These are phyloP conservation scores for Podospora comata DNA, from an alignment of 495 filamentous ascomycete species.

Conservation along the genomic window DNA sequence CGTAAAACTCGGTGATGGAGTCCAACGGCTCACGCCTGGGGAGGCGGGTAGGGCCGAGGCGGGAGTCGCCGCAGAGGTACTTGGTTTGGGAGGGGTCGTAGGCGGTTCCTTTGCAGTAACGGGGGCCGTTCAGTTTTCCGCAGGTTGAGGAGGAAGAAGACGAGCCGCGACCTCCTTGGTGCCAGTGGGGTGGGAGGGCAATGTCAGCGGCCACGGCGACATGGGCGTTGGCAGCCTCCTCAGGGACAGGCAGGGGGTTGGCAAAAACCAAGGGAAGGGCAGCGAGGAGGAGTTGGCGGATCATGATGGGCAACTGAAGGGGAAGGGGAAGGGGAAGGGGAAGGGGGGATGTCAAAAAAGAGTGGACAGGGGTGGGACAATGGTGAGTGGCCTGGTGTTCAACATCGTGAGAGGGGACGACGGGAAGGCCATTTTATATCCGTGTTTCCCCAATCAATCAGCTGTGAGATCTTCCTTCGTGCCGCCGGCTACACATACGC, in stretches of 20 bases:
- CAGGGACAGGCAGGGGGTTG: not conserved
- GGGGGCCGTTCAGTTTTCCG: constrained; percentile 9
- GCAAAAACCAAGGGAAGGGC: not conserved
- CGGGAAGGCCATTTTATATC: not conserved
- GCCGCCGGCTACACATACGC: too few relatives aligned
- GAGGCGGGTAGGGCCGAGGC: constrained; percentile 47
- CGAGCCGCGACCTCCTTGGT: not conserved
- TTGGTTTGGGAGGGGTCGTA: constrained; percentile 26
- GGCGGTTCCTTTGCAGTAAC: constrained; percentile 41
- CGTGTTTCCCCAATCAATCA: not conserved
- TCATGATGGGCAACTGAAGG: constrained; percentile 4
- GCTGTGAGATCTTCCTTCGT: not conserved
- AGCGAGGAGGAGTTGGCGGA: constrained; percentile 2
- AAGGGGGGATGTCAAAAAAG: not conserved
- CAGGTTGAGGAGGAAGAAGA: not conserved
- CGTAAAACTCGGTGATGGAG: constrained; percentile 38
- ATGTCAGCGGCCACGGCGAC: not conserved
- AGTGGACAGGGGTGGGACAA: not conserved
- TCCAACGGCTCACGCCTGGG: constrained; percentile 39
- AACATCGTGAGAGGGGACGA: not conserved
- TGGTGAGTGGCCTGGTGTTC: not conserved
- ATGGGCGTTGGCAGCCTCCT: not conserved
- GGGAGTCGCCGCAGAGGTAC: constrained; percentile 52
- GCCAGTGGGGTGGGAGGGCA: not conserved
- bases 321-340: too few relatives aligned